A percentile compares a stretch with the other conserved stretches of the same genome.
These are phyloP conservation scores for Paracoccidioides lutzii DNA, from an alignment of 2,329 filamentous ascomycete species.

Conservation along the genomic window DNA sequence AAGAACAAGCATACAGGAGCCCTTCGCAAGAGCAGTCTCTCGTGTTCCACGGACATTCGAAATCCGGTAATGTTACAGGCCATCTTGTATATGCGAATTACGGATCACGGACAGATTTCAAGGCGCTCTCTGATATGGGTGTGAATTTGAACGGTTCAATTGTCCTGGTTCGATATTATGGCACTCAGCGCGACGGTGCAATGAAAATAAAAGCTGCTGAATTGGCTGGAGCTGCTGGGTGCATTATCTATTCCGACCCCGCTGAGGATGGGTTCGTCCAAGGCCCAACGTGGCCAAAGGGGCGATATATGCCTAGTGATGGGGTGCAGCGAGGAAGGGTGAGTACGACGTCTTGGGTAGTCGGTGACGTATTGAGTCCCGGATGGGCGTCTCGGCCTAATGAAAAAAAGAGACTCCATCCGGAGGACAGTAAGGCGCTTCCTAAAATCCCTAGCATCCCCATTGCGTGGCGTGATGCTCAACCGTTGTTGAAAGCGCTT, in stretches of 20 bases:
- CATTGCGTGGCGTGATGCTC: conserved; percentile 77
- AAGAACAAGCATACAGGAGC: conserved; percentile 56
- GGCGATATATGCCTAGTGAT: conserved; percentile 66
- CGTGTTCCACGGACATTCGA: conserved; percentile 81
- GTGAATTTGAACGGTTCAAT: conserved; percentile 68
- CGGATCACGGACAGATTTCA: conserved; percentile 73
- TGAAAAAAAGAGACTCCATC: conserved; percentile 48
- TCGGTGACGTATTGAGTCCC: conserved; percentile 86
- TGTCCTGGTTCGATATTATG: conserved; percentile 69
- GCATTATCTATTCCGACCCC: conserved; percentile 86
- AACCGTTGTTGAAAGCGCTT: conserved; percentile 61
- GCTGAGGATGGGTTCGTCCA: conserved; percentile 66
- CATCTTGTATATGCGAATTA: conserved; percentile 88
- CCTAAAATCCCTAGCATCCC: conserved; percentile 81
- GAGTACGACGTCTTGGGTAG: conserved; percentile 64
- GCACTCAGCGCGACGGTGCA: conserved; percentile 56
- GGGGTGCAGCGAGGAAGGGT: conserved; percentile 75
- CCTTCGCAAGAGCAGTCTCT: conserved; percentile 54
- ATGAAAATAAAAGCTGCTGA: conserved; percentile 87
- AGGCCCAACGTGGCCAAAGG: conserved; percentile 61
- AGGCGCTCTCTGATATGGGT: conserved; percentile 54
- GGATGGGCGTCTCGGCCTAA: conserved; percentile 52
- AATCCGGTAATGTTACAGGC: conserved; percentile 71
- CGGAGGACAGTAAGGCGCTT: conserved; percentile 58
- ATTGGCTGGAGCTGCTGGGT: conserved; percentile 70